Evolutionary conservation across 2,329 filamentous ascomycete species (phyloP).

Genomic region (Stagonosporopsis tanaceti): DNA sequence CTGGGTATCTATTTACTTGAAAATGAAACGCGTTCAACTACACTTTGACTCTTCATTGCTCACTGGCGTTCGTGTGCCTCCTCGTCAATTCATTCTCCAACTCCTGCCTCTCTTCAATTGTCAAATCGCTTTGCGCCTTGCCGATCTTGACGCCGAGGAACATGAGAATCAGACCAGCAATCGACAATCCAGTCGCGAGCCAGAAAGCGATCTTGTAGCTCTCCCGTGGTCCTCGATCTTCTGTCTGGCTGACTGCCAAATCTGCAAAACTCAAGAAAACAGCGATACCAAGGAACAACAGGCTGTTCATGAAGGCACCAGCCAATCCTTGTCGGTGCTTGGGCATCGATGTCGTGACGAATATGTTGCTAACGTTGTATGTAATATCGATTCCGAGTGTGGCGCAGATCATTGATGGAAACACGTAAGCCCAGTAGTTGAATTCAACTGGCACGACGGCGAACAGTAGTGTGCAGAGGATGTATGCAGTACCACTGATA

Average conservation of each 20-base stretch:
- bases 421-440: slow-evolving; percentile 50
- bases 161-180: slow-evolving; percentile 44
- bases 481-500: slow-evolving; percentile 42
- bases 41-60: neutral
- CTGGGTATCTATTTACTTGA: slow-evolving; percentile 10
- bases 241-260: slow-evolving; percentile 45
- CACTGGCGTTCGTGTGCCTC: slow-evolving; percentile 22
- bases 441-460: slow-evolving; percentile 43
- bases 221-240: slow-evolving; percentile 35
- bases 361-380: slow-evolving; percentile 50
- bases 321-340: slow-evolving; percentile 47
- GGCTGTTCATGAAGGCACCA: slow-evolving; percentile 47
- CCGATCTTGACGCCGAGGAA: slow-evolving; percentile 48
- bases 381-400: slow-evolving; percentile 50
- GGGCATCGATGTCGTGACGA: slow-evolving; percentile 48
- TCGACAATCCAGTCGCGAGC: slow-evolving; percentile 43
- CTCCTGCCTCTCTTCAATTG: slow-evolving; percentile 42
- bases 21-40: neutral
- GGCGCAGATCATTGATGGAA: slow-evolving; percentile 55
- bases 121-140: slow-evolving; percentile 47
- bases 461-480: slow-evolving; percentile 45
- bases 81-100: slow-evolving; percentile 41
- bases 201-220: slow-evolving; percentile 51
- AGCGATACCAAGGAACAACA: slow-evolving; percentile 48
- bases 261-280: slow-evolving; percentile 49